Evolutionary conservation across 2,329 filamentous ascomycete genomes (phyloP).

Genomic region (Elsinoe necatrix): DNA sequence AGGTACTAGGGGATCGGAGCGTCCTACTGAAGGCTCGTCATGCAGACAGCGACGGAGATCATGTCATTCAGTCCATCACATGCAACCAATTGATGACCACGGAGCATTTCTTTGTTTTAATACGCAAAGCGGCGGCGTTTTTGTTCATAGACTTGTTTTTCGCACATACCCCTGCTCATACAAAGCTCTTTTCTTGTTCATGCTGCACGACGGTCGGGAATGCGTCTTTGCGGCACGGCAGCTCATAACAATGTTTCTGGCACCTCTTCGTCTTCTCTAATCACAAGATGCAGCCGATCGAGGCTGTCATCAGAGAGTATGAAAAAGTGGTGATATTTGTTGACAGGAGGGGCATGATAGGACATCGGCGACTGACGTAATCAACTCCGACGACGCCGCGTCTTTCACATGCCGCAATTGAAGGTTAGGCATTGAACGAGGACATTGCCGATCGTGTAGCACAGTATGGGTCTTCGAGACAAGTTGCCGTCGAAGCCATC

Average conservation of each 20-base stretch:
- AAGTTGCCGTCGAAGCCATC: constrained; percentile 35
- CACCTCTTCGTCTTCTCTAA: too few species aligned
- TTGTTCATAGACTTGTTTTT: constrained; percentile 12
- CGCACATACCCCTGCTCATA: background rate
- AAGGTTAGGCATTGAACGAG: background rate
- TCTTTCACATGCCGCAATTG: background rate
- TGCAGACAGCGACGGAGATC: constrained; percentile 20
- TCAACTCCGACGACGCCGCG: background rate
- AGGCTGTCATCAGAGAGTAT: too few species aligned
- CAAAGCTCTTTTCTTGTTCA: background rate
- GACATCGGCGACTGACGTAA: constrained; percentile 3
- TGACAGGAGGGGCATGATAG: too few species aligned
- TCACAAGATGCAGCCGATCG: too few species aligned
- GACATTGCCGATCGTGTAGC: background rate
- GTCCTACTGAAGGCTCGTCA: background rate
- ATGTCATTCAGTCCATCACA: too few species aligned
- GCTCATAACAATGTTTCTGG: too few species aligned
- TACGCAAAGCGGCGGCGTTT: constrained; percentile 6
- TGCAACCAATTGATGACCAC: too few species aligned
- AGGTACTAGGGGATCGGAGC: constrained; percentile 32
- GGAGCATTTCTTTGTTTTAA: background rate
- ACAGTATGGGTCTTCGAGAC: background rate
- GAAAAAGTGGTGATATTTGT: too few species aligned
- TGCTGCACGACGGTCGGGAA: too few species aligned
- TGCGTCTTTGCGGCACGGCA: too few species aligned